Evolutionary conservation across 1,284 basidiomycete genomes (phyloP).

Genomic region (Boletellus deceptivus): DNA sequence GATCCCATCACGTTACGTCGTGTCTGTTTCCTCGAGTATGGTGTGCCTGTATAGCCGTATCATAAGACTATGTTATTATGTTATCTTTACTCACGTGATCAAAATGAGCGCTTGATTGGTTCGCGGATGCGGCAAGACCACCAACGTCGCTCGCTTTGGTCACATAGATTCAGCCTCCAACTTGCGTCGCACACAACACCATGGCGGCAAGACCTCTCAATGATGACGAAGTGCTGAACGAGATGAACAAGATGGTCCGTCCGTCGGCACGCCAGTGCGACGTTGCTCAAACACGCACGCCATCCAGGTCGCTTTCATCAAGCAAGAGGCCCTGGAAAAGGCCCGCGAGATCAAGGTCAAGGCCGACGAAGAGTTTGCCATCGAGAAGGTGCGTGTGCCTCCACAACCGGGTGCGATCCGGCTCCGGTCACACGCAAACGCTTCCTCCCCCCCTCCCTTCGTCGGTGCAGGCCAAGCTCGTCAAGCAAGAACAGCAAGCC

Average conservation of each 20-base stretch:
- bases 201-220: conserved; percentile 77
- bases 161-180: background rate
- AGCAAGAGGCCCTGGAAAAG: conserved; percentile 95
- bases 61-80: no score
- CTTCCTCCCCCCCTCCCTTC: background rate
- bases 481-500: conserved; percentile 89
- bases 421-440: background rate
- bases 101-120: background rate
- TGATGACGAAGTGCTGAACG: conserved; percentile 93
- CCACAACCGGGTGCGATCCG: background rate
- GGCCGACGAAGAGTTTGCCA: conserved; percentile 96
- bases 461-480: conserved; percentile 79
- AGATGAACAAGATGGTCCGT: conserved; percentile 99
- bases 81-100: background rate
- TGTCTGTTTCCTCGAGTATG: no score
- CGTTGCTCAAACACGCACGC: conserved; percentile 7
- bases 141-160: background rate
- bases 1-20: no score
- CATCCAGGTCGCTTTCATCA: conserved; percentile 88
- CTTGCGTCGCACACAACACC: conserved; percentile 8
- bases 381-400: conserved; percentile 74
- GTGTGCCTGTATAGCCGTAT: no score
- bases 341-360: conserved; percentile 95
- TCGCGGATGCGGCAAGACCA: background rate
- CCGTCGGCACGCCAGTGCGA: background rate